Base-by-base conservation (phyloP, 805 yeast species). In the Wickerhamomyces mucosus region DNA sequence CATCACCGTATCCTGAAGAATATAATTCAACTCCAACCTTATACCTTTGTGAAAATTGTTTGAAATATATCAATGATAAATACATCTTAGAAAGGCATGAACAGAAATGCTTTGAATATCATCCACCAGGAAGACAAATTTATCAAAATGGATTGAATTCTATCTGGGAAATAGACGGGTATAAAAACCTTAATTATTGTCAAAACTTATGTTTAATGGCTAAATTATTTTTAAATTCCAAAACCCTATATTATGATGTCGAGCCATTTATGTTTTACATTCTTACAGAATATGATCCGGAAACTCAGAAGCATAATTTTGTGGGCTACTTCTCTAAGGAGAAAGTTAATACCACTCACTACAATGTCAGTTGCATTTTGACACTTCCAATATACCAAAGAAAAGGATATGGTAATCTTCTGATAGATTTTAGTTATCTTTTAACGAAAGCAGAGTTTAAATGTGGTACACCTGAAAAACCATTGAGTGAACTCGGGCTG, bases 251-350 rank as follows among this genome's bases (percentile, higher is more conserved):
- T 51, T 85, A 85, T 51, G 97, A 92, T 48, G 97, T 89, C 27
- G 96, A 92, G 53, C 96, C 97, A 1, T 89, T 89, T 46, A 70
- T 81, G 50, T 92, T 92, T 50, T 92, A 89, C 55, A 75, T 88
- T 2, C 56, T 92, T 27, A 81, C 89, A 5, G 92, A 81, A 41
- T 61, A 69, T 26, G 82, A 76, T 45, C 62, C 48, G 5, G 29
- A 39, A 0, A 42, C 47, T 3, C 48, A 50, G 7, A 64, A 62
- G 13, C 78, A 78, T 49, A 86, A 83, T 48, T 81, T 92, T 56
- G 88, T 88, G 23, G 98, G 98, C 0, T 92, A 92, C 54, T 92
- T 92, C 51, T 82, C 95, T 16, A 92, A 92, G 47, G 96, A 88
- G 46, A 69, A 69, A 36, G 61, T 80, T 37, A 79, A 77, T 41